A percentile compares a stretch with the other conserved stretches of the same genome.
Conservation (phyloP, 306 rosid species). For the Begonia peltatifolia region DNA sequence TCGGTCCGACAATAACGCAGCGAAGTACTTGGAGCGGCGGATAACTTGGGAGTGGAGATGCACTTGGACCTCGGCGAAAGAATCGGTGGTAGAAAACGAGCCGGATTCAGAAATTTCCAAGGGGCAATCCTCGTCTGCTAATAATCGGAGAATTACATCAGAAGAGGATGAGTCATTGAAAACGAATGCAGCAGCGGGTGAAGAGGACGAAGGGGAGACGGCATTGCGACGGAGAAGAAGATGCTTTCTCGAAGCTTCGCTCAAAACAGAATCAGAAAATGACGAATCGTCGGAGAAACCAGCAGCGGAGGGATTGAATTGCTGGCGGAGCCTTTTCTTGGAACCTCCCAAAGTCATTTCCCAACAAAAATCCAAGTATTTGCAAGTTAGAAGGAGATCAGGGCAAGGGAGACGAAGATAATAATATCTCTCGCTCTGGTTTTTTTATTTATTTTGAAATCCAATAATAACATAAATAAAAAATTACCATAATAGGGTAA, state of each 20-base stretch:
- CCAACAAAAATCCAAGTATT: background rate
- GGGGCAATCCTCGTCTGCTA: conserved; percentile 23
- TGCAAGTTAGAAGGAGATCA: too few species aligned
- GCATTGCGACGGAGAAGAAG: conserved; percentile 6
- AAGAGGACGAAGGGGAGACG: background rate
- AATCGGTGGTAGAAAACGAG: conserved; percentile 14
- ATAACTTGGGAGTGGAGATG: conserved; percentile 59
- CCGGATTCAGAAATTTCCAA: conserved; percentile 17
- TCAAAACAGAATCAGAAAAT: conserved; percentile 18
- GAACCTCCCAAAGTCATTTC: conserved; percentile 22
- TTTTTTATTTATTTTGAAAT: too few species aligned
- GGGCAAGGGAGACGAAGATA: too few species aligned
- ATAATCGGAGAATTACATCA: conserved; percentile 58
- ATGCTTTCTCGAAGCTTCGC: conserved; percentile 12
- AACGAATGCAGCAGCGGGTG: background rate
- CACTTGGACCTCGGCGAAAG: conserved; percentile 30
- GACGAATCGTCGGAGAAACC: conserved; percentile 25
- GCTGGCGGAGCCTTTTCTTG: conserved; percentile 54
- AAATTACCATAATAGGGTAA: too few species aligned
- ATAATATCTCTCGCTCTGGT: too few species aligned
- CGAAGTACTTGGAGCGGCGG: conserved; percentile 67
- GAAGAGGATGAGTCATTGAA: conserved; percentile 60
- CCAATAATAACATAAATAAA: too few species aligned
- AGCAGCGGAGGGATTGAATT: conserved; percentile 15
- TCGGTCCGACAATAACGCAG: conserved; percentile 71